Evolutionary conservation across 805 yeast species (phyloP), one percentile per base, ranked within the genome.

Genomic region (Cyberlindnera saturnus): DNA sequence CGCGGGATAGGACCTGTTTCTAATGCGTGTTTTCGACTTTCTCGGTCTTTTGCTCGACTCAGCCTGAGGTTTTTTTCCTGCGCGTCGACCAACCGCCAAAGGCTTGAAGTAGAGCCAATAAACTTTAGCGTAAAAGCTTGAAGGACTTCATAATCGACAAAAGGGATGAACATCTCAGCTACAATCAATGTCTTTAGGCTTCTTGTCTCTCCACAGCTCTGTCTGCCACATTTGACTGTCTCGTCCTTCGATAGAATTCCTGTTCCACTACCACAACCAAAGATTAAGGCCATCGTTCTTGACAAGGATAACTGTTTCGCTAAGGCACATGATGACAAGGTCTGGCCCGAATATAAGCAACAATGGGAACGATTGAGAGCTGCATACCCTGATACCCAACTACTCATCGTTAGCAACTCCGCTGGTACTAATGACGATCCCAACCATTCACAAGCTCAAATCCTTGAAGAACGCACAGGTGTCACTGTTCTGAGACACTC

Each of bases 251-350:
- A 77, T 52, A 74, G 76, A 40, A 59, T 85, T 4, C 74, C 81
- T 0, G 59, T 83, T 3, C 86, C 93, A 0, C 49, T 75, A 19
- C 41, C 40, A 5, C 40, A 54, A 45, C 44, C 64, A 38, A 53
- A 53, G 5, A 83, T 86, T 44, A 82, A 78, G 55, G 95, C 89
- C 0, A 73, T 90, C 2, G 91, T 93, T 0, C 68, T 93, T 20
- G 99, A 93, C 59, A 93, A 93, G 61, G 99, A 93, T 64, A 93
- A 93, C 62, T 91, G 98, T 58, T 86, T 93, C 60, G 95, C 99
- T 5, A 74, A 76, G 45, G 90, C 90, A 31, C 85, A 86, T 43
- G 85, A 80, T 46, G 84, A 82, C 46, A 74, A 77, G 45, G 85
- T 91, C 1, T 89, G 87, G 86, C 88, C 86, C 0, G 85, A 67